A percentile compares a stretch with the other conserved stretches of the same genome.
Conservation (phyloP, 106 monocot genomes). For the Dendrobium huoshanense region DNA sequence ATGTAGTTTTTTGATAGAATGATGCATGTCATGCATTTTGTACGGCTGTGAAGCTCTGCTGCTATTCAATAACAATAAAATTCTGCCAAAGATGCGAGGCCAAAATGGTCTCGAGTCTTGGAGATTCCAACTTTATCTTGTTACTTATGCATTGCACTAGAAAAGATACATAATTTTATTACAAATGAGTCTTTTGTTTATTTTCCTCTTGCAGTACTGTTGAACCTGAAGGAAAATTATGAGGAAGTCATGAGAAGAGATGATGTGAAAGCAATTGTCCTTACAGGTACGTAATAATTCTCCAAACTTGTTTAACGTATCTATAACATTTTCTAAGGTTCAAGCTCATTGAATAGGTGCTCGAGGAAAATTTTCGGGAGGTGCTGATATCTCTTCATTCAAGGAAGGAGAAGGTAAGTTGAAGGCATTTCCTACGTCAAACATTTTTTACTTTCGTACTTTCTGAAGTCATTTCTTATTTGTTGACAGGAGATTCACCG, state of each 20-base stretch:
- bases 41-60: too few species aligned
- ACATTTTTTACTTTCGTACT: background rate
- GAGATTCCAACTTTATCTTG: background rate
- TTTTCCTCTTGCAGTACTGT: slow-evolving; percentile 34
- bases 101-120: background rate
- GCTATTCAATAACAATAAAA: background rate
- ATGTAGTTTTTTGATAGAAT: background rate
- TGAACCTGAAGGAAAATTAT: slow-evolving; percentile 63
- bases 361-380: slow-evolving; percentile 81
- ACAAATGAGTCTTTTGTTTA: background rate
- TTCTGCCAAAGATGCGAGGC: background rate
- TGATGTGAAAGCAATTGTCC: slow-evolving; percentile 85
- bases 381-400: slow-evolving; percentile 91
- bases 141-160: background rate
- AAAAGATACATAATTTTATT: background rate
- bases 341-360: slow-evolving; percentile 39
- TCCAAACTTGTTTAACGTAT: background rate
- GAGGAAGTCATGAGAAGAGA: slow-evolving; percentile 52
- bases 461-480: slow-evolving; percentile 8
- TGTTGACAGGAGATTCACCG: slow-evolving; percentile 38
- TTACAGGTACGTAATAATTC: slow-evolving; percentile 36
- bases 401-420: slow-evolving; percentile 56
- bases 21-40: background rate
- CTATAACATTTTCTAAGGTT: background rate
- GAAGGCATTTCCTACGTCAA: background rate